phyloP scores from a whole-genome alignment of 768 basidiomycete genomes.

The Boletales sp. region DNA sequence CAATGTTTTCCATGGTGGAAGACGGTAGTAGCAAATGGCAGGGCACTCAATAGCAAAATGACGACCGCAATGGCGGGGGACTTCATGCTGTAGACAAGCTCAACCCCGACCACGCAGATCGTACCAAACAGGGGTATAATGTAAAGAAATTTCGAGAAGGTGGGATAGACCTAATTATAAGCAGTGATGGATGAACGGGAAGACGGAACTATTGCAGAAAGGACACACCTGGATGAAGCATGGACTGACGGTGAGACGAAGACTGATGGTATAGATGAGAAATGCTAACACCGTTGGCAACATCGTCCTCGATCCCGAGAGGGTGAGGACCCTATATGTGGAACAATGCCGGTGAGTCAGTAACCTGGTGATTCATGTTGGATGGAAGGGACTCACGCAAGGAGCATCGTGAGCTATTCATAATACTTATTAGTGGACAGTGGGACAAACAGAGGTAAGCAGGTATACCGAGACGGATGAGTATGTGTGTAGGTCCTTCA shows the following conservation, averaged over 20 bases:
- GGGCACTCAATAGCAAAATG: conserved; percentile 4
- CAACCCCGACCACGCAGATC: conserved; percentile 7
- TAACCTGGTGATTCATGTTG: too few relatives aligned
- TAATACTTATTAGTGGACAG: too few relatives aligned
- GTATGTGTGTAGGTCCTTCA: too few relatives aligned
- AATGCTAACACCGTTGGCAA: conserved; percentile 10
- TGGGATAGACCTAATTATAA: neutral
- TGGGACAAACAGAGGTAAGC: too few relatives aligned
- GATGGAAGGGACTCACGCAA: too few relatives aligned
- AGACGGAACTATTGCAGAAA: too few relatives aligned
- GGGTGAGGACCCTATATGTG: conserved; percentile 8
- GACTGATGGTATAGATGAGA: conserved; percentile 16
- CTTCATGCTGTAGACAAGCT: conserved; percentile 6
- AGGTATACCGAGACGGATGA: too few relatives aligned
- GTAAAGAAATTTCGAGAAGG: conserved; percentile 8
- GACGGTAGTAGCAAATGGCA: conserved; percentile 6
- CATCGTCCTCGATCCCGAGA: conserved; percentile 6
- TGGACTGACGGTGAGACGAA: conserved; percentile 8
- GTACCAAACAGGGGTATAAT: conserved; percentile 13
- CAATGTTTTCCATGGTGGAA: conserved; percentile 1
- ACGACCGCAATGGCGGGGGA: conserved; percentile 7
- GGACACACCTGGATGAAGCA: conserved; percentile 4
- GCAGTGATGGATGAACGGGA: too few relatives aligned
- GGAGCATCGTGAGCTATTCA: too few relatives aligned
- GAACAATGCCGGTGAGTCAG: too few relatives aligned